Percentiles rank a stretch among this genome's conserved stretches.
Conservation (phyloP, 2,329 filamentous ascomycete genomes). For the Aspergillus versicolor region DNA sequence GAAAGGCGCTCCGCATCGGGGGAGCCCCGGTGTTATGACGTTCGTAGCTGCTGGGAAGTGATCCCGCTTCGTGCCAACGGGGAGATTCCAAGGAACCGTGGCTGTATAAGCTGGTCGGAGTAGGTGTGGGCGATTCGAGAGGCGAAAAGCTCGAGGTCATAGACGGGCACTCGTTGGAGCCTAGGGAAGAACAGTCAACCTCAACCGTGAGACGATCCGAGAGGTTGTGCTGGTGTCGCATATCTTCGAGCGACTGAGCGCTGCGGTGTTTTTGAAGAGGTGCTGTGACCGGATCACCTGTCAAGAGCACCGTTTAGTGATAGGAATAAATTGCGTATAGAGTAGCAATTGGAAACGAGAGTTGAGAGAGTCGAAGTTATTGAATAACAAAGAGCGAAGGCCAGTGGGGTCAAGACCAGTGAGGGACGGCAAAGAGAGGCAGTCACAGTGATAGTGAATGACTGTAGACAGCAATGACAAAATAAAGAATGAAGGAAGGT, state of each 20-base stretch:
- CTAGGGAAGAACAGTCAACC: constrained; percentile 39
- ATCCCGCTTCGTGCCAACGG: constrained; percentile 34
- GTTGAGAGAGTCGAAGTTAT: not conserved
- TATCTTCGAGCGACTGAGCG: constrained; percentile 33
- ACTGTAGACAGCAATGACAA: constrained; percentile 14
- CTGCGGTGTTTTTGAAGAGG: constrained; percentile 28
- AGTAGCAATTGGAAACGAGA: not conserved
- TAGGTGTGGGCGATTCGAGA: constrained; percentile 41
- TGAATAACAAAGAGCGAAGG: not conserved
- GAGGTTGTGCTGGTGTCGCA: constrained; percentile 39
- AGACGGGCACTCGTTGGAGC: constrained; percentile 41
- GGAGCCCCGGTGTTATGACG: constrained; percentile 28
- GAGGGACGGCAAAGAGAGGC: constrained; percentile 5
- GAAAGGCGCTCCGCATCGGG: constrained; percentile 36
- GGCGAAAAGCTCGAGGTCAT: constrained; percentile 42
- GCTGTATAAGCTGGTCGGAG: constrained; percentile 40
- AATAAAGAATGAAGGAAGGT: constrained; percentile 24
- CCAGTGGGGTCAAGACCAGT: not conserved
- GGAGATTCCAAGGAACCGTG: constrained; percentile 39
- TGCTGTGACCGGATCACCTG: constrained; percentile 32
- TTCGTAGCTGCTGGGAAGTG: constrained; percentile 28
- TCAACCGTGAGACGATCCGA: constrained; percentile 40
- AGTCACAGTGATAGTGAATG: constrained; percentile 6
- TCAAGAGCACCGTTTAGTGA: constrained; percentile 23
- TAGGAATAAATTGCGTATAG: not conserved